Base-by-base conservation (phyloP, 2,329 filamentous ascomycete genomes). In the Colletotrichum euphorbiae region DNA sequence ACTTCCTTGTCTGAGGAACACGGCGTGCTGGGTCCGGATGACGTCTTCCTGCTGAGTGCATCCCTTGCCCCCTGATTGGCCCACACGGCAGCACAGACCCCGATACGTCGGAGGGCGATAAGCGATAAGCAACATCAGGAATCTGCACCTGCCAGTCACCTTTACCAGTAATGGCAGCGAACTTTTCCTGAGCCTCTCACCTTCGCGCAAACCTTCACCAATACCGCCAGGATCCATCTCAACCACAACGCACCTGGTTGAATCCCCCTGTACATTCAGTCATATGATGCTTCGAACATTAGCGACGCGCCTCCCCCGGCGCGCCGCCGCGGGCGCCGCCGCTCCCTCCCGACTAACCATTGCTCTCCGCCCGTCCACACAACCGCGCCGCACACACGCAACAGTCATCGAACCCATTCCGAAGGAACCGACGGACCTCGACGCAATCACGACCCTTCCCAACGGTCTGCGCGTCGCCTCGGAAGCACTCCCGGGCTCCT, bases 401-500 rank as follows among this genome's bases (percentile, higher is more conserved):
- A 71, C 70, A 21, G 42, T 62, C 33, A 66, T 71, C 54, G 70
- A 71, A 13, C 54, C 64, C n/a, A 71, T 71, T 31, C 70, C 70
- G 3, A 70, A 69, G 31, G 94, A 98, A 77, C 93, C 93, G 13
- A 90, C 90, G 55, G 93, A 97, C 71, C 88, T 97, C 74, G 93
- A 98, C 79, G 85, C 91, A 72, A 91, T 98, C 75, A 97, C 94
- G 7, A 94, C 91, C 1, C 88, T 99, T 15, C 84, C 93, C 56
- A 99, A 99, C 86, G 96, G 96, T 76, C 83, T 99, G 72, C 93
- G 95, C 66, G 93, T 99, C 67, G 96, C 96, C 24, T 97, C 95
- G 50, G 96, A 99, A 79, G 94, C 94, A 64, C 87, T 98, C 11
- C 94, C 95, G 1, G 96, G 96, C 46, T 94, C 94, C 73, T 99